Conservation (phyloP, 345 rosid genomes). For the Microthlaspi erraticum region DNA sequence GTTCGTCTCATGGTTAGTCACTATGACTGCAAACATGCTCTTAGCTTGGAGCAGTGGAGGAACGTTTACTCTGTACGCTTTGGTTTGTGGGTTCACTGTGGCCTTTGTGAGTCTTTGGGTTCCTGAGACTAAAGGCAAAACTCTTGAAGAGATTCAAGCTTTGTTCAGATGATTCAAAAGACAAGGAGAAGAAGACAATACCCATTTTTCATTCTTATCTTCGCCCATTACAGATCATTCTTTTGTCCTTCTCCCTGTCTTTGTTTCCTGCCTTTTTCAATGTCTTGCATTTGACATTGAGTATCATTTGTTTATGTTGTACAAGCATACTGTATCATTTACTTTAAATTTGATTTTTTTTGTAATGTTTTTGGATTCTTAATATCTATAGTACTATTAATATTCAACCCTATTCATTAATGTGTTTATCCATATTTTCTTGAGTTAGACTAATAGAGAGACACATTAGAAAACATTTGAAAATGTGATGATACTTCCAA, state of each 20-base stretch:
- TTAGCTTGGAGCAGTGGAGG: constrained; percentile 85
- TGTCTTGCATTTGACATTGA: constrained; percentile 23
- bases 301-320: constrained; percentile 31
- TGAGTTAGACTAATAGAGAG: neutral
- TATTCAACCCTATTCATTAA: neutral
- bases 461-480: neutral
- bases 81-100: constrained; percentile 65
- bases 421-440: too few species aligned
- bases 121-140: constrained; percentile 92
- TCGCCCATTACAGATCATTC: constrained; percentile 32
- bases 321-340: constrained; percentile 31
- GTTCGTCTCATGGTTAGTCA: constrained; percentile 67
- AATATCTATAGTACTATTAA: constrained; percentile 12
- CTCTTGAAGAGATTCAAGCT: constrained; percentile 88
- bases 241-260: constrained; percentile 33
- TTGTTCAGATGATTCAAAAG: constrained; percentile 75
- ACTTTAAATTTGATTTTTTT: neutral
- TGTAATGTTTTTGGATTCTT: constrained; percentile 18
- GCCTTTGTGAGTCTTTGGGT: constrained; percentile 71
- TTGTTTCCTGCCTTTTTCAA: constrained; percentile 20
- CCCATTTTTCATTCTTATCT: constrained; percentile 15
- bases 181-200: constrained; percentile 19
- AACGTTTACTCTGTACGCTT: constrained; percentile 77
- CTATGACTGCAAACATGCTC: constrained; percentile 92
- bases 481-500: constrained; percentile 3